Percentiles rank a stretch among this genome's conserved stretches.
phyloP scores from a whole-genome alignment of 345 rosid species.

The Eucalyptus rudis region DNA sequence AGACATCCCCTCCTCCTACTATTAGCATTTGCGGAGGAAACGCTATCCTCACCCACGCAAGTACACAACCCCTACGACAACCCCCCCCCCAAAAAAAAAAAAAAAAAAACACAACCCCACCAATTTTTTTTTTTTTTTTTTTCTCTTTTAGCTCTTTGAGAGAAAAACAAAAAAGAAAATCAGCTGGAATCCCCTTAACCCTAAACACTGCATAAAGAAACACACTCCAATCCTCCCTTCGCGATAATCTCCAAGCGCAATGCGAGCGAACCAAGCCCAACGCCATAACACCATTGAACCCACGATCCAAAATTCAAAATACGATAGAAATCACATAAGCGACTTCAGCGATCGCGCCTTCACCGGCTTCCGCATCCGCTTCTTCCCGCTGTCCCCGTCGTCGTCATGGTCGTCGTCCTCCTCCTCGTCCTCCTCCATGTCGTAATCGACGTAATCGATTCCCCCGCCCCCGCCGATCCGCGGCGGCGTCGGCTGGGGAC shows the following conservation, averaged over 20 bases:
- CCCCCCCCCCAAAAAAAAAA: too few species aligned
- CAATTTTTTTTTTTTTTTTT: not conserved
- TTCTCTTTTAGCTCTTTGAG: not conserved
- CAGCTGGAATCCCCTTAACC: not conserved
- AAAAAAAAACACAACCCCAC: not conserved
- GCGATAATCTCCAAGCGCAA: not conserved
- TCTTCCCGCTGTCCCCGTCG: constrained; percentile 16
- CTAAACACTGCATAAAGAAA: not conserved
- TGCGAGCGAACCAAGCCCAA: not conserved
- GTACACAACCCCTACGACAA: not conserved
- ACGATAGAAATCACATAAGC: constrained; percentile 38
- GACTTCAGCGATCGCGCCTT: constrained; percentile 89
- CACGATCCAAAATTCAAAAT: not conserved
- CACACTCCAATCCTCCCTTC: not conserved
- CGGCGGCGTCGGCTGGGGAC: not conserved
- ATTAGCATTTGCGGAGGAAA: constrained; percentile 8
- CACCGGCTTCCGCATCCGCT: constrained; percentile 67
- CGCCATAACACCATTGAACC: not conserved
- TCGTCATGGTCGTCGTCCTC: constrained; percentile 12
- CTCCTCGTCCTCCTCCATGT: constrained; percentile 12
- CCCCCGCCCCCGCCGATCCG: not conserved
- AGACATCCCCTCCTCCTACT: constrained; percentile 2
- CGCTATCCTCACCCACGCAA: constrained; percentile 6
- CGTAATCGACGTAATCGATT: constrained; percentile 8
- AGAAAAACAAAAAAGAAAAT: not conserved